Base-by-base conservation (phyloP, 2,329 filamentous ascomycete species). In the Aspergillus alliaceus region DNA sequence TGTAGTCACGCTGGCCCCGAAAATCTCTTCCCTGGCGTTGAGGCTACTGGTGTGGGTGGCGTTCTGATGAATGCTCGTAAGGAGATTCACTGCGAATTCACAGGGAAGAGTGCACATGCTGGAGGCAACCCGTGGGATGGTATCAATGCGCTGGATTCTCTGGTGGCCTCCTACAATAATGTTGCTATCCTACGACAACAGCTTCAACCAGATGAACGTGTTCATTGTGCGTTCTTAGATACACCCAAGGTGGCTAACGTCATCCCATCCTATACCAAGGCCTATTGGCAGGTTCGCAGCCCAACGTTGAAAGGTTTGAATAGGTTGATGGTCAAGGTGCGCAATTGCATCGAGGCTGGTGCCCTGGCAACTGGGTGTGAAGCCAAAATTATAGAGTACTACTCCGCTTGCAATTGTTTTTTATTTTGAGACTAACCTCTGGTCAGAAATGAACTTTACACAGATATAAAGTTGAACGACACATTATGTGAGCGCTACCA, bases 91-190 rank as follows among this genome's bases (percentile, higher is more conserved):
- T 74, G 77, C 46, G 72, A 75, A 59, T 82, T 80, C 56, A 68
- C 64, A 1, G 85, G 84, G 1, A 78, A 77, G 51, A 80, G 80
- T 54, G 82, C 84, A 0, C 84, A 86, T 60, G 84, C 83, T 0
- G 83, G 80, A 0, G 79, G 79, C 3, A 79, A 75, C n/a, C 84
- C 84, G 0, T 86, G 83, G 83, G 75, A 83, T 5, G 84, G 84
- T 0, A 76, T 82, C 61, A 86, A 87, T 64, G 84, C 84, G 0
- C 76, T 86, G 0, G 84, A 87, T 61, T 84, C 83, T 0, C 64
- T 84, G 22, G 73, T 86, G 2, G 73, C 76, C 0, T 79, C 74
- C 0, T 78, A 78, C 57, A 72, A 72, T 44, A 73, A 72, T 42
- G 67, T 86, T 4, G 78, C 80, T 0, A 74, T 82, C 0, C 72